Base-by-base conservation (phyloP, 169 alveolate genomes). In the Plasmodium berghei region DNA sequence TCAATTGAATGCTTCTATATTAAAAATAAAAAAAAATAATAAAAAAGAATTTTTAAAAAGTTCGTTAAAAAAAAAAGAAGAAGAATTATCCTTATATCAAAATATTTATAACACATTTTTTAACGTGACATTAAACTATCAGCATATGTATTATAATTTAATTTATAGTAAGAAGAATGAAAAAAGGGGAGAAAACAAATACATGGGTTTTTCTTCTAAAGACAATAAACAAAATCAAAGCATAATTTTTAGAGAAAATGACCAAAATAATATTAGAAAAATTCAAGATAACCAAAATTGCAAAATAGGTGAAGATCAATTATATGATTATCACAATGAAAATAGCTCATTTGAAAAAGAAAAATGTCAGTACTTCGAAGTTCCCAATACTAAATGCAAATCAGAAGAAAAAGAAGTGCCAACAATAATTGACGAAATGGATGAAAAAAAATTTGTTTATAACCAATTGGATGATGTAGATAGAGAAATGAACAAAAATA, bases 1-100 rank as follows among this genome's bases (percentile, higher is more conserved):
- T 24, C 72, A 83, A 28, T 20, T 83, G 56, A 83, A 42, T 67
- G 59, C 90, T 54, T 49, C 58, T 9, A 83, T 83, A 83, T 40
- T 52, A 12, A 71, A 83, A 55, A 62, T 22, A 6, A 83, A 83
- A 45, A 83, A 83, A 52, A 83, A 83, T 28, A 83, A 83, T 10
- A 83, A 83, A 62, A 83, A 83, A 40, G 90, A 83, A 42, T 83
- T 83, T 62, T 67, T 83, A 72, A 83, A 69, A 56, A 63, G 42
- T 6, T 69, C 67, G 9, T 20, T 83, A 49, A 83, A 69, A 83
- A 83, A 69, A 55, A 83, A 83, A 69, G 90, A 83, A 40, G 90
- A 83, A 58, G 90, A 83, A 16, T 66, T 62, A 42, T 45, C 67
- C 20, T 69, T 83, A 58, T 83, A 56, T 45, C 83, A 83, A 83